Evolutionary conservation across 805 yeast genomes (phyloP), one percentile per base, ranked within the genome.

Genomic region (Brettanomyces custersianus): DNA sequence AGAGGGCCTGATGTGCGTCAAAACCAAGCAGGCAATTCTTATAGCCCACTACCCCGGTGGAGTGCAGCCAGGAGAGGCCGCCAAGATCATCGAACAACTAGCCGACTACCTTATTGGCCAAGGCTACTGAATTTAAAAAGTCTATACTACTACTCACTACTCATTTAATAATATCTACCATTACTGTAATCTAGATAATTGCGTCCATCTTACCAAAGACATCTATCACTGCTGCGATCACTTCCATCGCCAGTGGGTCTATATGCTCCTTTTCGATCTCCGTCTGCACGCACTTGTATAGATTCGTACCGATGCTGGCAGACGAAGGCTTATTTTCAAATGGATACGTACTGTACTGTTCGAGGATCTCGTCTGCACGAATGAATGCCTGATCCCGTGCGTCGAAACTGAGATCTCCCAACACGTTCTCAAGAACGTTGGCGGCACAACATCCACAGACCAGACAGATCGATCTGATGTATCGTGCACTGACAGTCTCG

Each of bases 381-480:
- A 83, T 76, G 57, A 88, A 82, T 1, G 96, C 96, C 48, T 80
- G 77, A 58, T 92, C 98, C 49, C 97, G 75, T 45, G 77, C 82
- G 47, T 86, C 96, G 56, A 85, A 87, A 46, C 78, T 80, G 43
- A 88, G 66, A 20, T 79, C 68, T 30, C 77, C 66, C 40, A 88
- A 66, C 4, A 86, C 90, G 54, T 90, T 92, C 50, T 92, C 98
- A 47, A 92, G 71, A 10, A 92, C 98, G 55, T 87, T 92, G 29
- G 96, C 98, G 20, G 97, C 96, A 54, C 85, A 86, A 15, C 95
- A 76, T 13, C 94, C 94, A 49, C 88, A 79, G 15, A 86, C 85
- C 45, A 92, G 71, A 18, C 92, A 70, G 29, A 92, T 68, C 4
- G 95, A 71, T 51, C 98, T 75, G 38, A 92, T 67, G 51, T 74